A percentile compares a stretch with the other conserved stretches of the same genome.
These are phyloP conservation scores for Trifolium fragiferum DNA, from an alignment of 306 rosid genomes.

Conservation along the genomic window DNA sequence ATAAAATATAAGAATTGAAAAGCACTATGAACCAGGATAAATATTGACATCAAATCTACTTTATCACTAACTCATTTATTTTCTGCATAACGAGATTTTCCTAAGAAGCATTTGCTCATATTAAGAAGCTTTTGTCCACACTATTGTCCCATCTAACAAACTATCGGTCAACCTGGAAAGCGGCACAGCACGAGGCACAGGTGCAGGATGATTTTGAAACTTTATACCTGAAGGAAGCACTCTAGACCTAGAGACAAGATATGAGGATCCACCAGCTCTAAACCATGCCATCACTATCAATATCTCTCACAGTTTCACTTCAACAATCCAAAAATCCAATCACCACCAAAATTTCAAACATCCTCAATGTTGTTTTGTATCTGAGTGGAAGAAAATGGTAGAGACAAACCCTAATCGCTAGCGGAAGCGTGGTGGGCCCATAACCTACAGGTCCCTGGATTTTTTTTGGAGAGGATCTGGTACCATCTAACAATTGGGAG, in stretches of 20 bases:
- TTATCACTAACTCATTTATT: neutral
- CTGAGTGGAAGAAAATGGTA: neutral
- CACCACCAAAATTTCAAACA: neutral
- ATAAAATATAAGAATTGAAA: conserved; percentile 28
- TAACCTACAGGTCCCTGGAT: too few relatives aligned
- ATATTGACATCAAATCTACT: neutral
- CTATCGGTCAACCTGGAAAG: conserved; percentile 89
- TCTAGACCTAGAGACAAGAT: conserved; percentile 59
- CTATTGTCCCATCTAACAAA: conserved; percentile 69
- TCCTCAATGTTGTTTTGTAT: conserved; percentile 17
- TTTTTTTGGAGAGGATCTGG: too few relatives aligned
- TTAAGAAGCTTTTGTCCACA: neutral
- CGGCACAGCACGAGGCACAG: conserved; percentile 82
- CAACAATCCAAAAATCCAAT: too few relatives aligned
- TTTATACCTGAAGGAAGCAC: conserved; percentile 57
- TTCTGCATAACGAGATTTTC: too few relatives aligned
- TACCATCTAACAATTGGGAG: too few relatives aligned
- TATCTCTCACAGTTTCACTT: conserved; percentile 17
- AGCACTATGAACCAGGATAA: neutral
- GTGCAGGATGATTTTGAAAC: conserved; percentile 74
- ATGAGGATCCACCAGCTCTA: conserved; percentile 68
- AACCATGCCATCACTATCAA: conserved; percentile 74
- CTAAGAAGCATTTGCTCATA: neutral
- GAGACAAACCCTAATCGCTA: too few relatives aligned
- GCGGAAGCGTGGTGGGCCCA: too few relatives aligned